These are phyloP conservation scores for Neonectria magnoliae DNA, from an alignment of 2,329 filamentous ascomycete genomes.

Conservation along the genomic window DNA sequence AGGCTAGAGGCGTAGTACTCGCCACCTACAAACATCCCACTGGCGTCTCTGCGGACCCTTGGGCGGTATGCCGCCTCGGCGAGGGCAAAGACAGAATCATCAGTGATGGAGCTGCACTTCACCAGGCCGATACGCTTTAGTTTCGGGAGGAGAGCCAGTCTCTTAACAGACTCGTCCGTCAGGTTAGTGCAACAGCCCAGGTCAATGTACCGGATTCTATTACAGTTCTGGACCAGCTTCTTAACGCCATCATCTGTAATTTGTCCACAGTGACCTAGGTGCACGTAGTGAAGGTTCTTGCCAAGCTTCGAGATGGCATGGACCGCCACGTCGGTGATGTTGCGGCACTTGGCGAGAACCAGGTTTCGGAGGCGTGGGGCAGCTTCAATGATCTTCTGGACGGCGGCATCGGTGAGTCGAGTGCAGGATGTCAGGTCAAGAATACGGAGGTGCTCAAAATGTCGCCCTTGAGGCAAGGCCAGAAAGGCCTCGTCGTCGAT, in stretches of 20 bases:
- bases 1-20: constrained; percentile 72
- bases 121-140: constrained; percentile 94
- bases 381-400: constrained; percentile 86
- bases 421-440: constrained; percentile 91
- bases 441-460: constrained; percentile 89
- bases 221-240: constrained; percentile 84
- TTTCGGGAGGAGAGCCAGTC: constrained; percentile 88
- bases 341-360: constrained; percentile 91
- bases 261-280: constrained; percentile 90
- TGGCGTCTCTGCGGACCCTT: constrained; percentile 59
- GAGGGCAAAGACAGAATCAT: constrained; percentile 86
- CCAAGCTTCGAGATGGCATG: constrained; percentile 87
- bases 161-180: constrained; percentile 86
- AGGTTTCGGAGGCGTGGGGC: constrained; percentile 92
- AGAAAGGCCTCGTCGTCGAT: constrained; percentile 92
- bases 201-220: constrained; percentile 96
- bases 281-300: constrained; percentile 97
- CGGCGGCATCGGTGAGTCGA: constrained; percentile 84
- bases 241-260: constrained; percentile 92
- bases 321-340: constrained; percentile 90
- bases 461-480: constrained; percentile 72
- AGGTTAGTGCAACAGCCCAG: constrained; percentile 92
- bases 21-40: constrained; percentile 58
- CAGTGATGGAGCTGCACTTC: constrained; percentile 91
- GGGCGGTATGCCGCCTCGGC: constrained; percentile 73